These are phyloP conservation scores for Lipomyces sp. DNA, from an alignment of 805 yeast genomes.

Conservation along the genomic window DNA sequence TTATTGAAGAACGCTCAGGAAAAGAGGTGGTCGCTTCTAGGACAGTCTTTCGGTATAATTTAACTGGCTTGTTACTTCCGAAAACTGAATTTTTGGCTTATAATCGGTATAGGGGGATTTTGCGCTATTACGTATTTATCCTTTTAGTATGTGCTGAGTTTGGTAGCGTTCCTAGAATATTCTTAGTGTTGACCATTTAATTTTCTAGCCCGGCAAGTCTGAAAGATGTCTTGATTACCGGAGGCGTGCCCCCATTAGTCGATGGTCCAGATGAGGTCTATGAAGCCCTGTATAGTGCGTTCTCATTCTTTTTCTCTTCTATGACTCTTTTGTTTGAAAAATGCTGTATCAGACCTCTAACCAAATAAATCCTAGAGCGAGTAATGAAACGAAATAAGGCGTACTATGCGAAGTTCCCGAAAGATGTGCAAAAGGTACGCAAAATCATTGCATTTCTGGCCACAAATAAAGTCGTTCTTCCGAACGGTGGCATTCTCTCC, in stretches of 20 bases:
- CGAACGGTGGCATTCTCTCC: conserved; percentile 50
- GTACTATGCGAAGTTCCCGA: conserved; percentile 50
- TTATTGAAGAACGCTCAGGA: conserved; percentile 36
- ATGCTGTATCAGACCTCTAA: not conserved
- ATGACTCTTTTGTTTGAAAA: not conserved
- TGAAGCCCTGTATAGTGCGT: conserved; percentile 43
- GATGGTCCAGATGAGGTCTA: conserved; percentile 49
- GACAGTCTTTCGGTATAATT: conserved; percentile 50
- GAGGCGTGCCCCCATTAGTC: conserved; percentile 57
- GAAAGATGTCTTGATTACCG: conserved; percentile 45
- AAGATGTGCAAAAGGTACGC: conserved; percentile 43
- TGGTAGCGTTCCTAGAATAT: not conserved
- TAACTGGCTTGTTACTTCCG: not conserved
- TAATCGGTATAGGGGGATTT: conserved; percentile 41
- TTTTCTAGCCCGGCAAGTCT: conserved; percentile 20
- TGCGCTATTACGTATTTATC: conserved; percentile 51
- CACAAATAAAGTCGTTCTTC: conserved; percentile 41
- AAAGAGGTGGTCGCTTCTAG: conserved; percentile 51
- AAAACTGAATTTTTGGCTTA: not conserved
- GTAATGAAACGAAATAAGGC: conserved; percentile 49
- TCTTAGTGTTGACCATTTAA: not conserved
- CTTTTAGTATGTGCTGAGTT: conserved; percentile 30
- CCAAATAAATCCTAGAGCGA: conserved; percentile 4
- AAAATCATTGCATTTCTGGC: conserved; percentile 11
- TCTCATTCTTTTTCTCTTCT: not conserved